These are phyloP conservation scores for Seiridium unicorne DNA, from an alignment of 2,329 filamentous ascomycete species.

Conservation along the genomic window DNA sequence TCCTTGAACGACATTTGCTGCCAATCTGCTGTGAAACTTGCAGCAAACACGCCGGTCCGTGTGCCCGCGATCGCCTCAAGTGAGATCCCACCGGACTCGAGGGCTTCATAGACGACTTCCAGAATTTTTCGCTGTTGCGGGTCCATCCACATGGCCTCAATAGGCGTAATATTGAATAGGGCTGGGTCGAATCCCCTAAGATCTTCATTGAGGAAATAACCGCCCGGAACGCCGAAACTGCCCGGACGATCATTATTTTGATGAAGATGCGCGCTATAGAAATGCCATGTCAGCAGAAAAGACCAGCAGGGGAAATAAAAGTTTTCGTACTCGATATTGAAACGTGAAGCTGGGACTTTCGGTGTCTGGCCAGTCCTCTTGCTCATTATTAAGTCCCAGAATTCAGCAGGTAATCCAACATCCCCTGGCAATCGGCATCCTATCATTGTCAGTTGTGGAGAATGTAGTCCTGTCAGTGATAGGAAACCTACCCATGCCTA, in stretches of 20 bases:
- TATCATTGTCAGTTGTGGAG: background rate
- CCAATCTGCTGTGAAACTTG: slow-evolving; percentile 14
- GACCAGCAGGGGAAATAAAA: background rate
- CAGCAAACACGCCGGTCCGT: slow-evolving; percentile 23
- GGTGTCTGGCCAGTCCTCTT: slow-evolving; percentile 15
- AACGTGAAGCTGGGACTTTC: slow-evolving; percentile 14
- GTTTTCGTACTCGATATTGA: slow-evolving; percentile 12
- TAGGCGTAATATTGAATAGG: slow-evolving; percentile 35
- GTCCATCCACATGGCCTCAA: slow-evolving; percentile 38
- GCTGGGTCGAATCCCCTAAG: slow-evolving; percentile 30
- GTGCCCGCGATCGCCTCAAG: slow-evolving; percentile 20
- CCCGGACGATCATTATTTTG: slow-evolving; percentile 19
- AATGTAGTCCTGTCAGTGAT: background rate
- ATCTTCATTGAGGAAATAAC: slow-evolving; percentile 17
- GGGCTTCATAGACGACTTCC: slow-evolving; percentile 36
- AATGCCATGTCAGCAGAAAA: slow-evolving; percentile 13
- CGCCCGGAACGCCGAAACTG: slow-evolving; percentile 12
- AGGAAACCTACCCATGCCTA: slow-evolving; percentile 16
- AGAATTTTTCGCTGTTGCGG: slow-evolving; percentile 37
- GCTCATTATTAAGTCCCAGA: slow-evolving; percentile 15
- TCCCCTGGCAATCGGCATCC: slow-evolving; percentile 16
- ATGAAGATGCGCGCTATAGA: slow-evolving; percentile 21
- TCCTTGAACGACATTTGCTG: slow-evolving; percentile 15
- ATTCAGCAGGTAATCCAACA: slow-evolving; percentile 10
- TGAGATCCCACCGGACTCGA: slow-evolving; percentile 33